These are phyloP conservation scores for Apiotrichum siamense DNA, from an alignment of 1,284 basidiomycete genomes.

Conservation along the genomic window DNA sequence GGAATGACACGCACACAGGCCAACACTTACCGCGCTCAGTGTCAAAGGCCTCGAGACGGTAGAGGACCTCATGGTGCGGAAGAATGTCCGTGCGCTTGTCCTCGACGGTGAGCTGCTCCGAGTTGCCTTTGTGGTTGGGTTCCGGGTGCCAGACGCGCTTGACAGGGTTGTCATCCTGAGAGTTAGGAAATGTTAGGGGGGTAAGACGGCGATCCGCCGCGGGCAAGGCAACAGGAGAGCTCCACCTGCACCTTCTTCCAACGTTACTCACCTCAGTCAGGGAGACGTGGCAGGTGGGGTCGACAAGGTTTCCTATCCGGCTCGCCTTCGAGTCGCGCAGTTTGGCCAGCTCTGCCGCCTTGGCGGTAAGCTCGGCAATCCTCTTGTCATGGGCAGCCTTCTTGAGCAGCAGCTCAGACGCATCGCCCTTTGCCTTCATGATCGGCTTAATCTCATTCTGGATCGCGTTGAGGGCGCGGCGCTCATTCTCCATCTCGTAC, in stretches of 20 bases:
- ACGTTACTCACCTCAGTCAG: slow-evolving; percentile 66
- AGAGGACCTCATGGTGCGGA: slow-evolving; percentile 93
- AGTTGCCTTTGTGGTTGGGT: slow-evolving; percentile 56
- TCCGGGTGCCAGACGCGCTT: slow-evolving; percentile 81
- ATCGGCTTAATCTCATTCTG: slow-evolving; percentile 92
- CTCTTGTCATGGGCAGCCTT: slow-evolving; percentile 72
- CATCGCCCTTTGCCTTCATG: slow-evolving; percentile 91
- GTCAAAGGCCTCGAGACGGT: slow-evolving; percentile 90
- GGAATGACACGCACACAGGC: neutral
- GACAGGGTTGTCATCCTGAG: slow-evolving; percentile 79
- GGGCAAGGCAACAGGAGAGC: too few relatives aligned
- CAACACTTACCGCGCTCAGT: slow-evolving; percentile 72
- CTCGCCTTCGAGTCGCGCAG: slow-evolving; percentile 71
- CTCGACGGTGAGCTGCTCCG: slow-evolving; percentile 49
- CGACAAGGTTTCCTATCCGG: slow-evolving; percentile 88
- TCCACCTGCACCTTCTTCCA: neutral
- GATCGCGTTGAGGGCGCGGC: slow-evolving; percentile 78
- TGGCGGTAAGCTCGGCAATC: slow-evolving; percentile 59
- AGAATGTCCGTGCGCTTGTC: slow-evolving; percentile 67
- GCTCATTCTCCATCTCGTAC: slow-evolving; percentile 69
- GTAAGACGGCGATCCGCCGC: too few relatives aligned
- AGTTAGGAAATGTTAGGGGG: neutral
- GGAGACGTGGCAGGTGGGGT: slow-evolving; percentile 77
- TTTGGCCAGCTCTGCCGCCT: slow-evolving; percentile 63
- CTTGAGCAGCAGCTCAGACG: slow-evolving; percentile 78